These are phyloP conservation scores for Vanrija pseudolonga DNA, from an alignment of 1,284 basidiomycete genomes.

Conservation along the genomic window DNA sequence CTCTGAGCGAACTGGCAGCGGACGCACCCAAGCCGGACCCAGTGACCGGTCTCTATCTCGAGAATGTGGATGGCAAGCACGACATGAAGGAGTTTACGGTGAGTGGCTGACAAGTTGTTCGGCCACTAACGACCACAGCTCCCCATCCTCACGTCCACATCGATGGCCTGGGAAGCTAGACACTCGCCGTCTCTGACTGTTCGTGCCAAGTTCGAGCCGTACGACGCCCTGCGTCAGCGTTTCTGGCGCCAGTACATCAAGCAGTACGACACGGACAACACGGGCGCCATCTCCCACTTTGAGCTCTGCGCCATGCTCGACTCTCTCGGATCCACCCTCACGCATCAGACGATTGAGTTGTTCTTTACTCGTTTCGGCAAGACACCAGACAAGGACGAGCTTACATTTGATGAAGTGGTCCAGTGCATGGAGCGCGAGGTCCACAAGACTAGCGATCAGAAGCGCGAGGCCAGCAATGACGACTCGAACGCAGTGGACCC, in stretches of 20 bases:
- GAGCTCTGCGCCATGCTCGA: slow-evolving; percentile 96
- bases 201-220: slow-evolving; percentile 91
- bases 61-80: slow-evolving; percentile 55
- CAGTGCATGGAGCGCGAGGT: slow-evolving; percentile 73
- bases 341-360: slow-evolving; percentile 67
- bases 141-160: slow-evolving; percentile 43
- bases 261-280: slow-evolving; percentile 89
- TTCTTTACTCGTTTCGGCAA: slow-evolving; percentile 75
- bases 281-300: slow-evolving; percentile 68
- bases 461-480: slow-evolving; percentile 50
- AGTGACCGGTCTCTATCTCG: slow-evolving; percentile 67
- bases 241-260: slow-evolving; percentile 90
- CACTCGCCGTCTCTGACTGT: slow-evolving; percentile 47
- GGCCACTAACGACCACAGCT: slow-evolving; percentile 18
- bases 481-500: slow-evolving; percentile 2
- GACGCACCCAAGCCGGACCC: slow-evolving; percentile 70
- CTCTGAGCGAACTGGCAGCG: slow-evolving; percentile 66
- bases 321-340: slow-evolving; percentile 90
- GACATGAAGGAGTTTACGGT: slow-evolving; percentile 64
- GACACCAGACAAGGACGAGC: slow-evolving; percentile 62
- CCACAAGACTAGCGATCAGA: slow-evolving; percentile 65
- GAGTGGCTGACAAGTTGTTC: slow-evolving; percentile 31
- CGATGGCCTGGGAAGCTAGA: slow-evolving; percentile 44
- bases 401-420: slow-evolving; percentile 75
- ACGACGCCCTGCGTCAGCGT: slow-evolving; percentile 79